These are phyloP conservation scores for Arbutus unedo DNA, from an alignment of 148 eudicot genomes.

Conservation along the genomic window DNA sequence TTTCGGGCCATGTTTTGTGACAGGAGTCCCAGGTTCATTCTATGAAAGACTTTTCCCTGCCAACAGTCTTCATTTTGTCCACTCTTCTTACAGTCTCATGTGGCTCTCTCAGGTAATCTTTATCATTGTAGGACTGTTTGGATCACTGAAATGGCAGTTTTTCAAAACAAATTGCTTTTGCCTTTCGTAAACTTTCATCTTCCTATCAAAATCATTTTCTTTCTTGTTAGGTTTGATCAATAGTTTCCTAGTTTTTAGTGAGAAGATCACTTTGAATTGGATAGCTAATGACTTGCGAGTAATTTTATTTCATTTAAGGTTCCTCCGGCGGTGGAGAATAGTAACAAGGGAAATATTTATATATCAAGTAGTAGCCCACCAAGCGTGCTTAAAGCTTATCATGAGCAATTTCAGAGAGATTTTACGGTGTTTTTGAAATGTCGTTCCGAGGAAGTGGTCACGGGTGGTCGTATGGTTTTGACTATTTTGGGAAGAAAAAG, in stretches of 20 bases:
- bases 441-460: slow-evolving; percentile 47
- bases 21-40: slow-evolving; percentile 64
- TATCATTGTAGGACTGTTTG: too few species aligned
- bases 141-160: too few species aligned
- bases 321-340: slow-evolving; percentile 37
- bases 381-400: slow-evolving; percentile 43
- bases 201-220: background rate
- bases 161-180: too few species aligned
- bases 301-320: slow-evolving; percentile 22
- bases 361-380: slow-evolving; percentile 44
- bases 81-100: slow-evolving; percentile 62
- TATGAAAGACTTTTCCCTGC: slow-evolving; percentile 56
- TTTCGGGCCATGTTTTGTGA: slow-evolving; percentile 30
- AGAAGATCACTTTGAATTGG: background rate
- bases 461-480: slow-evolving; percentile 50
- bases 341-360: slow-evolving; percentile 45
- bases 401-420: slow-evolving; percentile 47
- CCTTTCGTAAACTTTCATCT: too few species aligned
- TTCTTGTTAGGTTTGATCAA: background rate
- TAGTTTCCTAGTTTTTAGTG: background rate
- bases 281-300: background rate
- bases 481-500: slow-evolving; percentile 49
- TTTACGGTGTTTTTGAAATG: slow-evolving; percentile 36
- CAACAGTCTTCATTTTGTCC: slow-evolving; percentile 54
- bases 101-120: slow-evolving; percentile 64